Base-by-base conservation (phyloP, 1,139 yeast genomes). In the Keqinozyma sinolaborantium region DNA sequence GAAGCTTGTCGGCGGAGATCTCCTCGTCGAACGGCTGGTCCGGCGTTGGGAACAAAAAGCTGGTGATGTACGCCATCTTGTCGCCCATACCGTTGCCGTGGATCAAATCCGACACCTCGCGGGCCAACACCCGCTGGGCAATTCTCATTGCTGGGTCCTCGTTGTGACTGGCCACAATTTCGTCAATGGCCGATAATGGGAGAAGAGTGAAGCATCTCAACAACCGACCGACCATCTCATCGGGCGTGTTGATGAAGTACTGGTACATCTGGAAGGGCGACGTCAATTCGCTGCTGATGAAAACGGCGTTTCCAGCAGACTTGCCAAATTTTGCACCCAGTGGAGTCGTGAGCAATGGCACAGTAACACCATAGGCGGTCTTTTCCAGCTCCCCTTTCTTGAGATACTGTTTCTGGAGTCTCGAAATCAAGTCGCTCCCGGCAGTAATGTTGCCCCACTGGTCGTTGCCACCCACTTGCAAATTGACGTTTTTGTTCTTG, bases 401-500 rank as follows among this genome's bases (percentile, higher is more conserved):
- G 19, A 33, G 38, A 16, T 21, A 30, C 11, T 50, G 37, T 26
- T 57, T 58, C 30, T 59, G 66, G 33, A 86, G 56, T 42, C 96
- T 65, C 1, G 83, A 70, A 27, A 92, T 87, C 37, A 94, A 66
- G 50, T 92, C 98, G 30, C 86, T 76, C 1, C 99, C 99, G 0
- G 97, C 97, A 4, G 95, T 87, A 40, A 94, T 94, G 49, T 92
- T 92, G 1, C 99, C 99, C 92, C 97, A 92, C 58, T 92, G 99
- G 53, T 92, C 98, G 51, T 84, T 88, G 6, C 99, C 99, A 11
- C 99, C 99, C 16, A 94, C 78, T 59, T 92, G 97, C 23, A 88
- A 58, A 30, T 72, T 67, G 26, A 92, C 94, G 3, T 66, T 60
- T 24, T 76, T 63, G 11, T 72, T 54, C 28, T 70, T 70, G 60